phyloP scores from a whole-genome alignment of 2,329 filamentous ascomycete genomes.

The Fragosphaeria purpurea region DNA sequence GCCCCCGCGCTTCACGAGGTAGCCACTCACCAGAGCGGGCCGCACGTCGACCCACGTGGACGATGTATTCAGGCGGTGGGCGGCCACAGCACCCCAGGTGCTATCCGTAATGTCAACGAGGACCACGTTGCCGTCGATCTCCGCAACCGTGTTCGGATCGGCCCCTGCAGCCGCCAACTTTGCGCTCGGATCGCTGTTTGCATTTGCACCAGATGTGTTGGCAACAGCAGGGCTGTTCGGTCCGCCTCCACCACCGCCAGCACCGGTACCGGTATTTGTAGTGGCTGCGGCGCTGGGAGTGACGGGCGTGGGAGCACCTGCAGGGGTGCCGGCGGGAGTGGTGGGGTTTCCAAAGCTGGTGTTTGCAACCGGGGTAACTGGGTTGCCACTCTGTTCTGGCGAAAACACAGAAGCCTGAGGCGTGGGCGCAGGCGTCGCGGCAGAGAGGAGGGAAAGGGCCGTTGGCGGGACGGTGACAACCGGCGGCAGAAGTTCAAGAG shows the following conservation, averaged over 20 bases:
- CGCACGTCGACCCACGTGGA: constrained; percentile 43
- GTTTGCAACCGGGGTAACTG: constrained; percentile 33
- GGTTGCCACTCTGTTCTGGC: constrained; percentile 46
- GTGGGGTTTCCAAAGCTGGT: constrained; percentile 19
- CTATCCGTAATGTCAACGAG: constrained; percentile 66
- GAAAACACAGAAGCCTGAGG: constrained; percentile 51
- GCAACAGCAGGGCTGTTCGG: constrained; percentile 6
- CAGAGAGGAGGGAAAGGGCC: constrained; percentile 32
- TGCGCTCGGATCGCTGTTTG: constrained; percentile 14
- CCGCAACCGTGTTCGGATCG: constrained; percentile 28
- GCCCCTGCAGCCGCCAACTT: constrained; percentile 14
- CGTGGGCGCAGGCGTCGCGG: constrained; percentile 56
- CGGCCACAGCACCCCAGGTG: constrained; percentile 63
- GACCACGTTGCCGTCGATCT: constrained; percentile 48
- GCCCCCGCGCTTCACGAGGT: constrained; percentile 55
- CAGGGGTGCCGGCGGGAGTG: constrained; percentile 27
- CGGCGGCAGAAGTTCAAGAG: constrained; percentile 52
- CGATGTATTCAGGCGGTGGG: constrained; percentile 54
- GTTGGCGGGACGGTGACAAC: constrained; percentile 37
- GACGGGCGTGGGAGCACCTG: constrained; percentile 6
- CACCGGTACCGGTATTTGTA: background rate
- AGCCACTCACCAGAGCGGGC: constrained; percentile 52
- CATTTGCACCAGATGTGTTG: background rate
- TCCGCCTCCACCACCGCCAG: background rate
- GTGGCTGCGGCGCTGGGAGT: constrained; percentile 13